These are phyloP conservation scores for Scleroderma bovista DNA, from an alignment of 768 basidiomycete genomes.

Conservation along the genomic window DNA sequence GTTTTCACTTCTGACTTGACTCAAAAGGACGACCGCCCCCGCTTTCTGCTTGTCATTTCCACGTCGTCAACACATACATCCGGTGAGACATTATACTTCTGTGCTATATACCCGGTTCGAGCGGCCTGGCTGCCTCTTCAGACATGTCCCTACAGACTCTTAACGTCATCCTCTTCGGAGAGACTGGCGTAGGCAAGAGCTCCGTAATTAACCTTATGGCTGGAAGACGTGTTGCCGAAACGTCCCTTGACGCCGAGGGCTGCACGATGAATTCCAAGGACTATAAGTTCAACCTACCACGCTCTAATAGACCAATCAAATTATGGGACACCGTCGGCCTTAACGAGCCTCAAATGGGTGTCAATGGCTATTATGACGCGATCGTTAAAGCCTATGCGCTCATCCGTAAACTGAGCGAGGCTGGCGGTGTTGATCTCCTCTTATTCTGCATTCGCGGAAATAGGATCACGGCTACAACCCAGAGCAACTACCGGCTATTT, in stretches of 20 bases:
- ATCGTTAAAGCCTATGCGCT: constrained; percentile 25
- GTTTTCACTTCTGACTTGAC: too few species aligned
- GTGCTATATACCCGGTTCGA: neutral
- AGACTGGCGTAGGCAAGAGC: constrained; percentile 36
- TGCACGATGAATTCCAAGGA: constrained; percentile 28
- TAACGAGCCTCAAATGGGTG: constrained; percentile 24
- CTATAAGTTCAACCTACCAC: constrained; percentile 18
- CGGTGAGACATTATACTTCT: neutral
- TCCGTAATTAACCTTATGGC: constrained; percentile 41
- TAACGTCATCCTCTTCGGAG: constrained; percentile 28
- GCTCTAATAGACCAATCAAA: constrained; percentile 7
- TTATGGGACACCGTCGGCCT: constrained; percentile 29
- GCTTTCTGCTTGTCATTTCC: too few species aligned
- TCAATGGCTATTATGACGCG: constrained; percentile 23
- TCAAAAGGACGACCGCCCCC: too few species aligned
- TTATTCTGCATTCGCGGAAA: constrained; percentile 35
- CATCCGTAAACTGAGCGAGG: constrained; percentile 16
- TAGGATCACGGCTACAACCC: constrained; percentile 24
- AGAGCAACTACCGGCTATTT: constrained; percentile 37
- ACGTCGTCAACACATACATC: too few species aligned
- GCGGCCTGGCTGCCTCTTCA: neutral
- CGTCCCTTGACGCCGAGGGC: constrained; percentile 28
- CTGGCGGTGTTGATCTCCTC: constrained; percentile 29
- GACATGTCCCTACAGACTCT: constrained; percentile 6
- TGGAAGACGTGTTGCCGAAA: constrained; percentile 20